Percentiles rank a stretch among this genome's conserved stretches.
Conservation (phyloP, 345 rosid genomes). For the Euphorbia peplus region DNA sequence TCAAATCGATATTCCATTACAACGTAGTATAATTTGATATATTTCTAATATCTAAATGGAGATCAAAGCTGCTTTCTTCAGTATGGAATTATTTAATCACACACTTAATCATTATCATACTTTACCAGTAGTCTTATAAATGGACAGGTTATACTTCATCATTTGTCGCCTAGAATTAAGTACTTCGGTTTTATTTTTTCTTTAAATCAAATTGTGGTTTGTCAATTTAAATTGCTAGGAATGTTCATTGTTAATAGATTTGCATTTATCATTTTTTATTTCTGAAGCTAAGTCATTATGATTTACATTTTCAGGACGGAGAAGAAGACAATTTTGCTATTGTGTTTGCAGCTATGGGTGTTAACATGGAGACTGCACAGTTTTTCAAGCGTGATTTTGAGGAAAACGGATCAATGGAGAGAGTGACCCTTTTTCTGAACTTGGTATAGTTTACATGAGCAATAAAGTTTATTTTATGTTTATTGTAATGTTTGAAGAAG, state of each 20-base stretch:
- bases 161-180: not conserved
- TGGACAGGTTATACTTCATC: not conserved
- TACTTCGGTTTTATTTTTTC: not conserved
- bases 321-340: conserved; percentile 97
- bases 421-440: conserved; percentile 90
- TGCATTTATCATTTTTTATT: not conserved
- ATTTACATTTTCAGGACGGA: conserved; percentile 49
- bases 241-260: not conserved
- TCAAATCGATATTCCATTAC: not conserved
- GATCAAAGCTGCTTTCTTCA: no score
- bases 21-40: no score
- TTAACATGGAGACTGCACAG: conserved; percentile 98
- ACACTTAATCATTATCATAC: no score
- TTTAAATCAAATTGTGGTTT: not conserved
- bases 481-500: not conserved
- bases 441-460: conserved; percentile 40
- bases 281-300: not conserved
- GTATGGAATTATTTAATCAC: no score
- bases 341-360: conserved; percentile 99
- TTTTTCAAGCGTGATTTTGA: conserved; percentile 98
- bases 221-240: not conserved
- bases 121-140: not conserved
- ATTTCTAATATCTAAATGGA: no score
- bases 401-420: conserved; percentile 98
- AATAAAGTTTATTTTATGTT: not conserved